phyloP scores from a whole-genome alignment of 2,329 filamentous ascomycete species.

The Volutella citrinella region DNA sequence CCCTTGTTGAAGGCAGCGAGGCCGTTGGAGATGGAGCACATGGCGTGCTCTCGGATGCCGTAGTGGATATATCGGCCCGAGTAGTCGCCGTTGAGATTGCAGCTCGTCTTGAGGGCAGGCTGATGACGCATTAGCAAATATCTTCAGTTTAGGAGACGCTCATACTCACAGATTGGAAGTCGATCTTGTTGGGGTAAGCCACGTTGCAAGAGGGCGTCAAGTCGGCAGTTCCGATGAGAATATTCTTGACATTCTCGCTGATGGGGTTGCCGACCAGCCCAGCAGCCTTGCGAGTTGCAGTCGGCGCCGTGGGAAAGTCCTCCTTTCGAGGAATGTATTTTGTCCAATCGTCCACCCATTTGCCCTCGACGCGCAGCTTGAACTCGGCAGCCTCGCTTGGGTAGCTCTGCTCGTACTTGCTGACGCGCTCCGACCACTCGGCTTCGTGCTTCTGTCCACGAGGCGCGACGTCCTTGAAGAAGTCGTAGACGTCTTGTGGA shows the following conservation, averaged over 20 bases:
- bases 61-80: conserved; percentile 44
- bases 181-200: conserved; percentile 43
- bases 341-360: conserved; percentile 40
- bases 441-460: conserved; percentile 38
- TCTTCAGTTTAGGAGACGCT: too few species aligned
- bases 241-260: conserved; percentile 36
- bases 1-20: conserved; percentile 41
- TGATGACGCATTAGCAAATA: too few species aligned
- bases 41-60: conserved; percentile 50
- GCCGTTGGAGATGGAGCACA: conserved; percentile 46
- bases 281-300: conserved; percentile 42
- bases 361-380: too few species aligned
- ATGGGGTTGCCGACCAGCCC: conserved; percentile 43
- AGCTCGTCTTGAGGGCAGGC: not conserved
- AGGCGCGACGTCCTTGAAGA: conserved; percentile 39
- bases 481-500: conserved; percentile 40
- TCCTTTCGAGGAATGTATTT: conserved; percentile 38
- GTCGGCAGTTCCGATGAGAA: conserved; percentile 47
- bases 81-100: conserved; percentile 3
- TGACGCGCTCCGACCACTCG: too few species aligned
- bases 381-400: too few species aligned
- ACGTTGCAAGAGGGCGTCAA: conserved; percentile 46
- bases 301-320: conserved; percentile 39
- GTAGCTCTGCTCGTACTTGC: too few species aligned
- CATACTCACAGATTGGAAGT: conserved; percentile 36